Evolutionary conservation across 352 stramenopile species (phyloP), one percentile per base, ranked within the genome.

Genomic region (Globisporangium splendens): DNA sequence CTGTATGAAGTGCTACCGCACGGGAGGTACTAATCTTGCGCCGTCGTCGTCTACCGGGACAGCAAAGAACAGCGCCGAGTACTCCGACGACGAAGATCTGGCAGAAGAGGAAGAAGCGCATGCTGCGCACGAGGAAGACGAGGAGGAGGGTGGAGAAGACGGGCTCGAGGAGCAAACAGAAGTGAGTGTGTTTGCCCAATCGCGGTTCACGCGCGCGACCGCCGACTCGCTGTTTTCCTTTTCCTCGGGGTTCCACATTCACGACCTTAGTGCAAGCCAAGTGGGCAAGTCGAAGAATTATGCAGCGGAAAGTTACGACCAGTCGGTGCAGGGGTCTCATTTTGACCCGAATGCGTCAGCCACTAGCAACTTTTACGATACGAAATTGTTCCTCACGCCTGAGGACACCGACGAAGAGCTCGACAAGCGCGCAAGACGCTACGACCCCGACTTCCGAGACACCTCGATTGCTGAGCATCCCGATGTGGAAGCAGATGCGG

Each of bases 161-260:
- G 75, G 73, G 18, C 73, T 85, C 4, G 73, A 81, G 44, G 75
- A 85, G 46, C 75, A 85, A 47, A 80, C 73, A 12, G 69, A 77
- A 24, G 73, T 69, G 52, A 85, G 75, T 31, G 73, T 81, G 35
- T 85, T 85, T 46, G 75, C 75, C 1, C 70, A 79, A 56, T 83
- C 72, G 33, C 66, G 75, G 4, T 85, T 85, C 55, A 85, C 75
- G 10, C 70, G 75, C 1, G 62, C 72, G n/a, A n/a, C n/a, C n/a
- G n/a, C n/a, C 22, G 72, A 70, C 2, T 73, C 78, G 28, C 70
- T 74, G 1, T 52, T 76, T 41, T 68, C 62, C 8, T n/a, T n/a
- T n/a, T 65, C 49, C 2, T 50, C 61, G 4, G 54, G 59, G n/a
- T 61, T 68, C 33, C 55, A 68, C 17, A 61, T 60, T 20, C 69